Conservation (phyloP, 2,329 filamentous ascomycete species). For the Alternaria triticina region DNA sequence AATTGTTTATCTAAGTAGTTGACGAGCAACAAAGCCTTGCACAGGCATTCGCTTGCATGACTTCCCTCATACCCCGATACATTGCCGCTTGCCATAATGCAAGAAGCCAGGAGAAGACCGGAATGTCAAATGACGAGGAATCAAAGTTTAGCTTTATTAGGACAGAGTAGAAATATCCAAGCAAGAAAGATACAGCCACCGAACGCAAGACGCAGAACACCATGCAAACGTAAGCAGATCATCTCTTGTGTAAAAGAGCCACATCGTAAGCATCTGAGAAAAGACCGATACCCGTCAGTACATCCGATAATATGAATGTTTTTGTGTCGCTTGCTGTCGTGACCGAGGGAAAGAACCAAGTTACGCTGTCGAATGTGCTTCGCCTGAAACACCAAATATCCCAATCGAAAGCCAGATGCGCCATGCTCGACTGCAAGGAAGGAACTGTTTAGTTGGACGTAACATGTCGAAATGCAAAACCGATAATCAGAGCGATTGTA, state of each 20-base stretch:
- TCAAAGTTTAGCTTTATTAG: conserved; percentile 5
- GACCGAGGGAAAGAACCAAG: background rate
- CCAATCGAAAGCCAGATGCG: conserved; percentile 10
- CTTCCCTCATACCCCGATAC: background rate
- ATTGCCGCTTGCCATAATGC: background rate
- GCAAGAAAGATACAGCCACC: background rate
- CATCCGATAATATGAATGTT: conserved; percentile 5
- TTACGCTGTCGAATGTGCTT: conserved; percentile 10
- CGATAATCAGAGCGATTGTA: background rate
- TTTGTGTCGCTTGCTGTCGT: conserved; percentile 10
- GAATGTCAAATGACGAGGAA: background rate
- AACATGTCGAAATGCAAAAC: conserved; percentile 5
- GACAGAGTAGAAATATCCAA: background rate
- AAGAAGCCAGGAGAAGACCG: background rate
- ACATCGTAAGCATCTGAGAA: background rate
- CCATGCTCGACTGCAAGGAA: conserved; percentile 14
- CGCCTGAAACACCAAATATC: conserved; percentile 9
- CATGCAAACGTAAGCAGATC: conserved; percentile 13
- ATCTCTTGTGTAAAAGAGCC: conserved; percentile 2
- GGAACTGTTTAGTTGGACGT: conserved; percentile 3
- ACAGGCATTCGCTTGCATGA: background rate
- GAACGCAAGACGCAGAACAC: conserved; percentile 12
- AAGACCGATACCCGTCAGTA: background rate
- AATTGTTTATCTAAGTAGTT: background rate
- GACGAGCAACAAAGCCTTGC: background rate